A percentile compares a stretch with the other conserved stretches of the same genome.
phyloP scores from a whole-genome alignment of 768 basidiomycete species.

The Crassisporium funariophilum region DNA sequence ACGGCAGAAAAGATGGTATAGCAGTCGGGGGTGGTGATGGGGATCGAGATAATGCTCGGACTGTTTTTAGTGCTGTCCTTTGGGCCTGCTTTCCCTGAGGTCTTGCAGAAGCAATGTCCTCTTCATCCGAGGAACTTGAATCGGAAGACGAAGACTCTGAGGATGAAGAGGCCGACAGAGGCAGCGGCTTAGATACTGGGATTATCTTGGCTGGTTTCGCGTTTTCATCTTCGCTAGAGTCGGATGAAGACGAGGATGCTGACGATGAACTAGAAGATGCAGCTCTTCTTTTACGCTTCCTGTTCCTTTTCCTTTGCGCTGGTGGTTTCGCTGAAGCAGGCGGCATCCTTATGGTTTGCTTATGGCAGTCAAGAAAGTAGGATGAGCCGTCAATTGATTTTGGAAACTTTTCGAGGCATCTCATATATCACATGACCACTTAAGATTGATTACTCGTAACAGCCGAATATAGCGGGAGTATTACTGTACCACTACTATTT shows the following conservation, averaged over 20 bases:
- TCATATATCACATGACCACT: too few relatives aligned
- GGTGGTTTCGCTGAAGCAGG: constrained; percentile 34
- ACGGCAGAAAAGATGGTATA: constrained; percentile 62
- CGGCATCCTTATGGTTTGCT: too few relatives aligned
- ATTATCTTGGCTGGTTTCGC: constrained; percentile 13
- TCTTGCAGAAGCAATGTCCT: constrained; percentile 14
- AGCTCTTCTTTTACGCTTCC: constrained; percentile 58
- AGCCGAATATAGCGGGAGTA: too few relatives aligned
- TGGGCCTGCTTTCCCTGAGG: constrained; percentile 12
- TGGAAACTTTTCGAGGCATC: too few relatives aligned
- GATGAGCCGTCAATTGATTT: too few relatives aligned
- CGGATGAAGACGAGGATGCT: constrained; percentile 44
- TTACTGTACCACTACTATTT: too few relatives aligned
- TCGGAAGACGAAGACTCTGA: constrained; percentile 25
- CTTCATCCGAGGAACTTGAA: constrained; percentile 23
- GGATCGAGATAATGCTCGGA: constrained; percentile 39
- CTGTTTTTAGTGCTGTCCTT: constrained; percentile 14
- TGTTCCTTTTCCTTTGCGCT: constrained; percentile 44
- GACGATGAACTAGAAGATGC: constrained; percentile 43
- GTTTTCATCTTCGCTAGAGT: constrained; percentile 28
- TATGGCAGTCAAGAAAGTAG: too few relatives aligned
- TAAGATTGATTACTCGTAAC: too few relatives aligned
- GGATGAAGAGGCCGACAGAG: constrained; percentile 29
- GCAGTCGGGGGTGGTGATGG: constrained; percentile 46
- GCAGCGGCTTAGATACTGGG: constrained; percentile 32